phyloP scores from a whole-genome alignment of 495 filamentous ascomycete genomes.

The Talaromyces ruber region DNA sequence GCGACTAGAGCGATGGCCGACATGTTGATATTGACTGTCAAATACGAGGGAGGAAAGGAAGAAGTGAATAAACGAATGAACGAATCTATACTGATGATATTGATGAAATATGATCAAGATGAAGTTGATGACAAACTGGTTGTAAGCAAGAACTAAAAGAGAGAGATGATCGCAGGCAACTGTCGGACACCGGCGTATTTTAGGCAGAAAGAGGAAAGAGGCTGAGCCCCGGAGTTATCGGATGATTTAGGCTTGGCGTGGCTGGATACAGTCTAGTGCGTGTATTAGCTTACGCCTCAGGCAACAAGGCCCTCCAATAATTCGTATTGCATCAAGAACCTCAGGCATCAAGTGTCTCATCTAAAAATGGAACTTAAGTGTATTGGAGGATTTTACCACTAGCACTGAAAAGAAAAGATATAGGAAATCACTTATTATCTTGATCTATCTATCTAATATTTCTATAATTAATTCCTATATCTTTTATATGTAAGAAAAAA shows the following conservation, averaged over 20 bases:
- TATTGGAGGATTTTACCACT: no score
- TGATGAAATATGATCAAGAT: background rate
- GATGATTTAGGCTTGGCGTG: background rate
- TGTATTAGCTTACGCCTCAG: background rate
- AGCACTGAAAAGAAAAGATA: no score
- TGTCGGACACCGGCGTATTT: background rate
- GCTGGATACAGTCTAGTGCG: background rate
- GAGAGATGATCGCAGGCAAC: background rate
- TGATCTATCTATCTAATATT: no score
- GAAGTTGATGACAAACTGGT: background rate
- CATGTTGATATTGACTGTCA: background rate
- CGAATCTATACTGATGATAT: background rate
- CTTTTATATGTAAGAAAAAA: no score
- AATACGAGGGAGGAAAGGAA: background rate
- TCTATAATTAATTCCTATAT: no score
- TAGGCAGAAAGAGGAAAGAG: background rate
- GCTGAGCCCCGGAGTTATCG: background rate
- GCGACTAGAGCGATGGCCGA: slow-evolving; percentile 5
- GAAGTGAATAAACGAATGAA: background rate
- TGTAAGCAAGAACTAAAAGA: background rate
- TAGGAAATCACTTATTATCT: no score
- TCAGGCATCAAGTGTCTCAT: background rate
- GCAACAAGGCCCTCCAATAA: background rate
- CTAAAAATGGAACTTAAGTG: slow-evolving; percentile 27
- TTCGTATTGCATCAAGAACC: background rate